Base-by-base conservation (phyloP, 345 rosid species). In the Arabidopsis arenosa region DNA sequence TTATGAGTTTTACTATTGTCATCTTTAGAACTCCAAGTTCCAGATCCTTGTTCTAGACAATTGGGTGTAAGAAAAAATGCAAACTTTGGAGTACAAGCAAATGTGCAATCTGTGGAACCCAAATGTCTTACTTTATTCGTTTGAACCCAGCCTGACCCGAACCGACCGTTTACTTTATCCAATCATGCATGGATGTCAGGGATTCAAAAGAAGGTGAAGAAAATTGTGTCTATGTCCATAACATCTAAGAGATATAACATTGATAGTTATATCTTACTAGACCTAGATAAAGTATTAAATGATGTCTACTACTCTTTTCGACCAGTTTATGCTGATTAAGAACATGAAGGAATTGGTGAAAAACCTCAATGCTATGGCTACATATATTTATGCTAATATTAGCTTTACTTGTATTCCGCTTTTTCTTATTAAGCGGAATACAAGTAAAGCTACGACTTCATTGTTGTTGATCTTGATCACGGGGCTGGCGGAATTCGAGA, bases 361-460 rank as follows among this genome's bases (percentile, higher is more conserved):
- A 21, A 28, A 36, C 54, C 83, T 85, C 76, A 83, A 85, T 77
- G 64, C 57, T 6, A 76, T 87, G 54, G 83, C 84, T 41, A 23
- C 64, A 40, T 83, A 87, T 39, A 62, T 85, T 36, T 83, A 71
- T 78, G 88, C 87, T 87, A 85, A 58, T 4, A 13, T 63, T 36
- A 40, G 62, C 6, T 23, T 23, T 23, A 23, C 58, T 36, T 51
- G 35, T 36, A 7, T 4, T 47, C 11, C 12, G 10, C 3, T 47
- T 13, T 70, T 15, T 35, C 14, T 45, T 44, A 3, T 54, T 49
- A 11, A 55, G 18, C n/a, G 26, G 26, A 23, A 23, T 23, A 23
- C 26, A 23, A 23, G 26, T 23, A 23, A 23, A 23, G 26, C 26
- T 23, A 23, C 26, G 26, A 23, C 26, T 23, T 23, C 26, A 23